phyloP scores from a whole-genome alignment of 176 grass and related monocot species.

The Lolium multiflorum region DNA sequence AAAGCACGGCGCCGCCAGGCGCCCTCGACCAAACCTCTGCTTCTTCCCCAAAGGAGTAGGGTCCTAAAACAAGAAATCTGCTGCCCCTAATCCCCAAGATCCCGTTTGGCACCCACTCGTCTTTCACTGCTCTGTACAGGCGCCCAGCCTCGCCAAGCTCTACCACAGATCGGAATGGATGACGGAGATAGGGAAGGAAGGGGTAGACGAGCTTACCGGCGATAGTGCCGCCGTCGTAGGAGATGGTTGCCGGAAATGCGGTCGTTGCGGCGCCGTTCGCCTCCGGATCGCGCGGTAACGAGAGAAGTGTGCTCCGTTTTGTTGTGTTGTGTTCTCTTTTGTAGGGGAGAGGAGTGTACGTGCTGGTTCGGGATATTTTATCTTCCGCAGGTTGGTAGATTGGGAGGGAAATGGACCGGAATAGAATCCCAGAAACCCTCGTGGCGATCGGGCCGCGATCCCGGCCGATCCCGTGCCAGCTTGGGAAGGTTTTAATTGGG shows the following conservation, averaged over 20 bases:
- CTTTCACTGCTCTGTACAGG: not conserved
- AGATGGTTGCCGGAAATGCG: not conserved
- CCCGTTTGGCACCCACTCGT: not conserved
- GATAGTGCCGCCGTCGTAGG: not conserved
- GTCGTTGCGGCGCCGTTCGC: not conserved
- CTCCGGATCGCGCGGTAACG: not conserved
- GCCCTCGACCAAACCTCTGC: not conserved
- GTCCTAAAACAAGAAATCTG: not conserved
- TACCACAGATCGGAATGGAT: not conserved
- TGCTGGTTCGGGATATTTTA: not conserved
- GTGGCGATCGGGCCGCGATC: no score
- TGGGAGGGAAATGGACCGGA: no score
- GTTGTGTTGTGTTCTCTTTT: not conserved
- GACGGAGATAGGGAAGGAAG: not conserved
- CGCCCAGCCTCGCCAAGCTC: not conserved
- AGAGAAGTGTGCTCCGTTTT: not conserved
- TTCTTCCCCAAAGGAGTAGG: not conserved
- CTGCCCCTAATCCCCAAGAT: not conserved
- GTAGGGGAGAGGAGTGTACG: not conserved
- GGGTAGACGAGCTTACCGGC: not conserved
- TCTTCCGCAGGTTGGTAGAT: no score
- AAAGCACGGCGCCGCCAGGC: not conserved
- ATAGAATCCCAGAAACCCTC: no score
- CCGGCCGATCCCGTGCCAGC: no score
- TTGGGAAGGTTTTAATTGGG: no score